phyloP scores from a whole-genome alignment of 345 rosid species.

The Gynandropsis gynandra region DNA sequence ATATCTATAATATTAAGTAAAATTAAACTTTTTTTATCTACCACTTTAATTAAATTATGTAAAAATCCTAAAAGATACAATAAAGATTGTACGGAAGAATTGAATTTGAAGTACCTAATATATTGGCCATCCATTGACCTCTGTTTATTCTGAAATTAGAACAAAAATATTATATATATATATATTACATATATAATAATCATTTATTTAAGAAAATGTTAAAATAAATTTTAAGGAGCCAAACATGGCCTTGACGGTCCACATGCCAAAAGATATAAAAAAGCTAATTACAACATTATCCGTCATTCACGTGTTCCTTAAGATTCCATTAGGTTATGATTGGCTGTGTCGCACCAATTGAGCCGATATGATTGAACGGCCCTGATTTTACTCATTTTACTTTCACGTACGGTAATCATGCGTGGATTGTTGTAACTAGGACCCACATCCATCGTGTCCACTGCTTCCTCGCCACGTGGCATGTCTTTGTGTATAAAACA shows the following conservation, averaged over 20 bases:
- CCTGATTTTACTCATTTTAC: conserved; percentile 8
- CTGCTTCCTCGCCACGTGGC: conserved; percentile 29
- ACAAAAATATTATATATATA: neutral
- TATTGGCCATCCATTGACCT: conserved; percentile 22
- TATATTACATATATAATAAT: too few relatives aligned
- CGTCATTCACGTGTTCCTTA: conserved; percentile 31
- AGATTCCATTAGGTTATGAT: conserved; percentile 26
- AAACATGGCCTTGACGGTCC: conserved; percentile 23
- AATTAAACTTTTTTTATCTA: too few relatives aligned
- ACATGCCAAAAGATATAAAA: conserved; percentile 16
- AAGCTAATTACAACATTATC: conserved; percentile 15
- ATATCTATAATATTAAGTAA: too few relatives aligned
- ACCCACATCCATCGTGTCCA: conserved; percentile 13
- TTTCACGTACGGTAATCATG: conserved; percentile 19
- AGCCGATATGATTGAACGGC: conserved; percentile 10
- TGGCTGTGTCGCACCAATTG: conserved; percentile 18
- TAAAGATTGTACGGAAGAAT: conserved; percentile 19
- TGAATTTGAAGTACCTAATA: conserved; percentile 15
- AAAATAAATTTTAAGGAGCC: conserved; percentile 13
- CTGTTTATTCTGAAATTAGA: conserved; percentile 9
- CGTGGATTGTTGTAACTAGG: conserved; percentile 17
- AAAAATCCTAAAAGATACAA: too few relatives aligned
- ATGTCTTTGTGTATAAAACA: conserved; percentile 29
- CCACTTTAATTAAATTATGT: too few relatives aligned
- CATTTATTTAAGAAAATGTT: neutral